These are phyloP conservation scores for Zychaea mexicana DNA, from an alignment of 371 early-diverging fungal genomes.

Conservation along the genomic window DNA sequence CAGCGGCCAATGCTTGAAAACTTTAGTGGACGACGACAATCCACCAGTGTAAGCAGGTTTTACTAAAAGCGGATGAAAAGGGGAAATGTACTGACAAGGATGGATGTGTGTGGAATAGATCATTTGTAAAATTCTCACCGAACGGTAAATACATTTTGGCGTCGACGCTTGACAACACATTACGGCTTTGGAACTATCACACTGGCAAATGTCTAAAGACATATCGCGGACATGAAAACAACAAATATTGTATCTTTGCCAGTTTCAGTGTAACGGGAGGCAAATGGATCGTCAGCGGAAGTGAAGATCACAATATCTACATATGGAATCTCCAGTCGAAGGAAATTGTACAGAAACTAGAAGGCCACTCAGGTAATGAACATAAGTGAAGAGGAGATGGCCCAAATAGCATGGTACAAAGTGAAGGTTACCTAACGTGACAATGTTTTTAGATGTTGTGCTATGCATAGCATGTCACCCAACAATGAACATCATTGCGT, in stretches of 20 bases:
- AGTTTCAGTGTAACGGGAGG: conserved; percentile 93
- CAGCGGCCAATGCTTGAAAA: conserved; percentile 95
- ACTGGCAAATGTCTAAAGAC: conserved; percentile 93
- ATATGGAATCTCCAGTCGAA: conserved; percentile 96
- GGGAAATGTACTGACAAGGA: background rate
- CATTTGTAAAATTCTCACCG: conserved; percentile 97
- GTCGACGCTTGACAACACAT: conserved; percentile 88
- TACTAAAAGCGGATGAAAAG: background rate
- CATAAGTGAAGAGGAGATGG: background rate
- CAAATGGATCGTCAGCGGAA: conserved; percentile 96
- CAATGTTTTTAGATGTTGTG: conserved; percentile 74
- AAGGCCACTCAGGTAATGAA: conserved; percentile 83
- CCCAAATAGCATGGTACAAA: background rate
- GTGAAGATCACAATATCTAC: conserved; percentile 91
- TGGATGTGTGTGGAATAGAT: conserved; percentile 42
- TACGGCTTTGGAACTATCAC: conserved; percentile 94
- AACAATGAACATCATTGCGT: conserved; percentile 91
- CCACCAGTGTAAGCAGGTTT: conserved; percentile 79
- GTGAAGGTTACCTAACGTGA: background rate
- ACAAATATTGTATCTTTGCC: conserved; percentile 90
- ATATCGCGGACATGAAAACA: conserved; percentile 90
- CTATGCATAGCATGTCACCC: conserved; percentile 96
- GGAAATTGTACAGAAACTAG: conserved; percentile 90
- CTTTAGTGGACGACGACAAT: conserved; percentile 91
- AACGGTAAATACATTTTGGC: conserved; percentile 98